phyloP scores from a whole-genome alignment of 2,329 filamentous ascomycete genomes.

The Hypoxylon sp. region DNA sequence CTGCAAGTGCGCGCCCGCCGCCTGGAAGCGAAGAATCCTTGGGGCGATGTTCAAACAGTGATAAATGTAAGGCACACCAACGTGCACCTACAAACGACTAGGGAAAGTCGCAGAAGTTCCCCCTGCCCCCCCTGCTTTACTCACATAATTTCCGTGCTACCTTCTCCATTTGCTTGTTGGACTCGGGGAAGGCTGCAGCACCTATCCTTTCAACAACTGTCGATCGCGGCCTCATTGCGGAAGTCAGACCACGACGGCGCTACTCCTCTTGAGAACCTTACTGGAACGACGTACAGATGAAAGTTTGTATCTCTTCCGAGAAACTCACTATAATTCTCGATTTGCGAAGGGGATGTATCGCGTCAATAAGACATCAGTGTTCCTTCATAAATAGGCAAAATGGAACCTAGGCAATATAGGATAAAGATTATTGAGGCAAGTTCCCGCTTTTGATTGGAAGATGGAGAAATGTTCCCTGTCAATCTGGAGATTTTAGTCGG shows the following conservation, averaged over 20 bases:
- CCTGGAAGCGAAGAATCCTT: slow-evolving; percentile 27
- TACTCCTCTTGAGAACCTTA: slow-evolving; percentile 12
- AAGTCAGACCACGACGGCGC: slow-evolving; percentile 28
- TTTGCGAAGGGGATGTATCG: slow-evolving; percentile 8
- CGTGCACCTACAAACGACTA: slow-evolving; percentile 27
- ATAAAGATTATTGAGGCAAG: slow-evolving; percentile 36
- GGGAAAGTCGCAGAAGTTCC: slow-evolving; percentile 27
- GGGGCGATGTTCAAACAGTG: slow-evolving; percentile 8
- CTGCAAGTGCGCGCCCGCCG: slow-evolving; percentile 32
- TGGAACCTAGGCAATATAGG: slow-evolving; percentile 41
- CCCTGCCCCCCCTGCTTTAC: slow-evolving; percentile 28
- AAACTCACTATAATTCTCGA: background rate
- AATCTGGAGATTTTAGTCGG: slow-evolving; percentile 26
- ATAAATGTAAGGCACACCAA: slow-evolving; percentile 41
- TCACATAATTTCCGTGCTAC: slow-evolving; percentile 33
- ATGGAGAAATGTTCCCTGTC: slow-evolving; percentile 26
- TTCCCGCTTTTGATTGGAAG: slow-evolving; percentile 35
- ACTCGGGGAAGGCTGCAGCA: slow-evolving; percentile 28
- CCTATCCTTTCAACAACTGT: slow-evolving; percentile 14
- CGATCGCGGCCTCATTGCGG: slow-evolving; percentile 25
- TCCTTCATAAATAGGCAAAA: slow-evolving; percentile 42
- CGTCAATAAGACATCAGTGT: slow-evolving; percentile 28
- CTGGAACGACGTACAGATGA: slow-evolving; percentile 16
- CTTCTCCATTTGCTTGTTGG: slow-evolving; percentile 34
- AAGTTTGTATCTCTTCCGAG: slow-evolving; percentile 26